phyloP scores from a whole-genome alignment of 2,329 filamentous ascomycete species.

The Diaporthe sp. region DNA sequence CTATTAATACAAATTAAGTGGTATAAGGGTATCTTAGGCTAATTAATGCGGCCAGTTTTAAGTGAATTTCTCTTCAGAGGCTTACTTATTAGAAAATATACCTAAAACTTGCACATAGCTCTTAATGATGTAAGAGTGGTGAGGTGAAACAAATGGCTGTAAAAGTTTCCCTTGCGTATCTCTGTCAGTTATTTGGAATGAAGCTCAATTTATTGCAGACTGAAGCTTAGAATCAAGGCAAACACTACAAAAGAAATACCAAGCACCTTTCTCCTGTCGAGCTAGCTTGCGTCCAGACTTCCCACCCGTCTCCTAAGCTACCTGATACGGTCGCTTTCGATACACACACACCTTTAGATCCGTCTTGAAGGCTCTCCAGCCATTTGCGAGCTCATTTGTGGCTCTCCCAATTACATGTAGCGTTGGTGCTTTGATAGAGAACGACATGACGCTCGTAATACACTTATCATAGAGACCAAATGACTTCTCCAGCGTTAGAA shows the following conservation, averaged over 20 bases:
- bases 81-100: too few species aligned
- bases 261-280: slow-evolving; percentile 10
- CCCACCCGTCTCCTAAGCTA: slow-evolving; percentile 1
- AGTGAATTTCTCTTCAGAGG: too few species aligned
- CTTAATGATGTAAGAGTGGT: background rate
- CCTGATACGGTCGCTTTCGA: slow-evolving; percentile 18
- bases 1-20: too few species aligned
- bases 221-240: slow-evolving; percentile 14
- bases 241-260: slow-evolving; percentile 18
- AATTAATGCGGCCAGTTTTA: too few species aligned
- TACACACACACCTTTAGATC: slow-evolving; percentile 6
- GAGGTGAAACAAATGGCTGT: background rate
- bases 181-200: background rate
- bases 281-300: slow-evolving; percentile 20
- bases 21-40: too few species aligned
- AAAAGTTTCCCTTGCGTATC: background rate
- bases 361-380: background rate
- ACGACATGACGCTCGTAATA: slow-evolving; percentile 9
- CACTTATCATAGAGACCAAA: slow-evolving; percentile 21
- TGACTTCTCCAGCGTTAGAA: slow-evolving; percentile 14
- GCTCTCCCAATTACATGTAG: slow-evolving; percentile 19
- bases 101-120: too few species aligned
- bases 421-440: slow-evolving; percentile 11
- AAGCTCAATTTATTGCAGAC: slow-evolving; percentile 3
- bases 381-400: slow-evolving; percentile 10